These are phyloP conservation scores for Rhododendron simsii DNA, from an alignment of 148 eudicot genomes.

Conservation along the genomic window DNA sequence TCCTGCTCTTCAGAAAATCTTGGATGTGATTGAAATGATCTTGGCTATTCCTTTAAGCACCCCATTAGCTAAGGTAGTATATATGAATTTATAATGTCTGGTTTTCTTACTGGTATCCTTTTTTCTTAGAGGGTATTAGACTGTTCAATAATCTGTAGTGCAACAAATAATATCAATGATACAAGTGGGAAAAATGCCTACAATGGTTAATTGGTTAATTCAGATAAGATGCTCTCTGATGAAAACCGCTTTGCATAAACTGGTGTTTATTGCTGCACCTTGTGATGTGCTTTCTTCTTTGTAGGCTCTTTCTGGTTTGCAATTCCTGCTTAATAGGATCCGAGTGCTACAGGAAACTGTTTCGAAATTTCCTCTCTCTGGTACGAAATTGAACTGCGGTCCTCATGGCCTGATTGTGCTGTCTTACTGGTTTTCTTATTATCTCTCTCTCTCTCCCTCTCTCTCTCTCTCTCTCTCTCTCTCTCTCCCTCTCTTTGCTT, in stretches of 20 bases:
- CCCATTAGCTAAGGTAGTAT: conserved; percentile 78
- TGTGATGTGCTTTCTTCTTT: conserved; percentile 13
- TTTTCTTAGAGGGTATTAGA: not conserved
- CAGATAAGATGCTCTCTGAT: not conserved
- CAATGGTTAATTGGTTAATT: not conserved
- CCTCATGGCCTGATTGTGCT: not conserved
- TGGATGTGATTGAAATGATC: conserved; percentile 71
- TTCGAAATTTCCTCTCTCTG: conserved; percentile 68
- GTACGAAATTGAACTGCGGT: conserved; percentile 27
- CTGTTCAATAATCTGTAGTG: not conserved
- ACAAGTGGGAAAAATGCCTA: not conserved
- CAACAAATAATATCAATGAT: not conserved
- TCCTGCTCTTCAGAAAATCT: conserved; percentile 69
- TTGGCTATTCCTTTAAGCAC: conserved; percentile 74
- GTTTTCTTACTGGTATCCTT: not conserved
- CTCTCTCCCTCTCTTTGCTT: not conserved
- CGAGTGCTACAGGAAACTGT: conserved; percentile 63
- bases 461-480: not conserved
- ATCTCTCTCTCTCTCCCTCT: not conserved
- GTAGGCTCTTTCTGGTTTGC: conserved; percentile 86
- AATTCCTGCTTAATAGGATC: conserved; percentile 66
- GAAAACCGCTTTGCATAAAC: not conserved
- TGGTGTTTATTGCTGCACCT: conserved; percentile 1
- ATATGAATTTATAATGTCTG: conserved; percentile 6
- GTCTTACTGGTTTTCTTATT: not conserved